Percentiles rank a stretch among this genome's conserved stretches.
Evolutionary conservation across 2,329 filamentous ascomycete species (phyloP).

Genomic region (Colletotrichum cereale): DNA sequence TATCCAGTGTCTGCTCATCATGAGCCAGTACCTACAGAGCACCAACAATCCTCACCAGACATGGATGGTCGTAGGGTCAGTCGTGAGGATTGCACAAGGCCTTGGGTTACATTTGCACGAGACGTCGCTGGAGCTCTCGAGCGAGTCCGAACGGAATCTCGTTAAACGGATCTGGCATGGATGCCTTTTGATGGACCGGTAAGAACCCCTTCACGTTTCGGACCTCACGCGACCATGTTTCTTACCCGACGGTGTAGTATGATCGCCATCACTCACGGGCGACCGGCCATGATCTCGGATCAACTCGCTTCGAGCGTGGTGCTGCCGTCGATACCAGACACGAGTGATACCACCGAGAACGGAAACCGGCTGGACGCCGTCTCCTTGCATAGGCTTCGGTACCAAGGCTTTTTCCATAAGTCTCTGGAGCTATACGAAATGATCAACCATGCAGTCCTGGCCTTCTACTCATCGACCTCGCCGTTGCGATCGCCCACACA

Average conservation of each 20-base stretch:
- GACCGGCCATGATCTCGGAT: conserved; percentile 51
- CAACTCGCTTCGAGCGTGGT: conserved; percentile 46
- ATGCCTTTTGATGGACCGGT: conserved; percentile 55
- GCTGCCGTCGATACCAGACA: conserved; percentile 42
- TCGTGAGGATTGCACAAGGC: conserved; percentile 60
- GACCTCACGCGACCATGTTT: too few species aligned
- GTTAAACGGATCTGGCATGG: conserved; percentile 52
- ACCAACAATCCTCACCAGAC: conserved; percentile 61
- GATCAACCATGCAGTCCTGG: conserved; percentile 49
- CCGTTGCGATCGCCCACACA: background rate
- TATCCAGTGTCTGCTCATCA: conserved; percentile 61
- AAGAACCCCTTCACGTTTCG: background rate
- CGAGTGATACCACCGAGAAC: background rate
- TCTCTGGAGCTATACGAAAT: conserved; percentile 54
- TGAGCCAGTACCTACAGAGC: conserved; percentile 62
- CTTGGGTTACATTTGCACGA: conserved; percentile 59
- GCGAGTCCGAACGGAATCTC: conserved; percentile 45
- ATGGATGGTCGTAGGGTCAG: conserved; percentile 62
- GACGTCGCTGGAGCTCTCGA: conserved; percentile 44
- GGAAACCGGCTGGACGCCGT: background rate
- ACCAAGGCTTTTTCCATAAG: conserved; percentile 50
- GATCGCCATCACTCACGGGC: conserved; percentile 52
- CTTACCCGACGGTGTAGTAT: conserved; percentile 43
- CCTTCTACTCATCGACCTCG: conserved; percentile 44
- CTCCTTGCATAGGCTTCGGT: conserved; percentile 12